Evolutionary conservation across 169 alveolate species (phyloP).

Genomic region (Cryptosporidium sp.): DNA sequence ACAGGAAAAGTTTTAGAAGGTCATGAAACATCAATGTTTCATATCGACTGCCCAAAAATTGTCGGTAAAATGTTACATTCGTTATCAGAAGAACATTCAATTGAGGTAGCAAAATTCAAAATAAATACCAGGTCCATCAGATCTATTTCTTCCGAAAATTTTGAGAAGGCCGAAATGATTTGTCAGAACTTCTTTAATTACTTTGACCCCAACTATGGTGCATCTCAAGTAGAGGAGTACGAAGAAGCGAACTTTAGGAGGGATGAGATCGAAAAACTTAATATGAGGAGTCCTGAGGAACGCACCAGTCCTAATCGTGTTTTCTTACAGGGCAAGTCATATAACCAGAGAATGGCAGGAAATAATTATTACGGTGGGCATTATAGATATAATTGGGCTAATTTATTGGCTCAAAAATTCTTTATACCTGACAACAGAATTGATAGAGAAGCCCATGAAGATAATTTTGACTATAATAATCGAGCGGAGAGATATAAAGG

Average conservation of each 20-base stretch:
- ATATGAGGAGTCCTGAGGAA: not conserved
- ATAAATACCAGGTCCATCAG: not conserved
- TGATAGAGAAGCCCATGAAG: not conserved
- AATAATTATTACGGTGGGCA: not conserved
- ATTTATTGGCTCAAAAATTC: conserved; percentile 15
- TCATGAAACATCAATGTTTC: conserved; percentile 65
- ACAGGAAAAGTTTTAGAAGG: conserved; percentile 52
- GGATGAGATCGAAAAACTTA: not conserved
- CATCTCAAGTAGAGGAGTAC: conserved; percentile 59
- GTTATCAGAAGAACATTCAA: conserved; percentile 35
- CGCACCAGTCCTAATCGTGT: too few species aligned
- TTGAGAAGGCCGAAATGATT: conserved; percentile 54
- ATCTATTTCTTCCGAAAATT: conserved; percentile 46
- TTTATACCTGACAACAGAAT: conserved; percentile 22
- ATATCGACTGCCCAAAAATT: conserved; percentile 52
- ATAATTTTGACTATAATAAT: not conserved
- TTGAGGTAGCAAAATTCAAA: not conserved
- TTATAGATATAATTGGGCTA: conserved; percentile 71
- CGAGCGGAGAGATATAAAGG: not conserved
- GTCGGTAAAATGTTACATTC: conserved; percentile 40
- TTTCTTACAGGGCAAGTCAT: conserved; percentile 22
- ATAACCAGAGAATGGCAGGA: conserved; percentile 48
- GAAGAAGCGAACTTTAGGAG: conserved; percentile 5
- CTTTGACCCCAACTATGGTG: conserved; percentile 62
- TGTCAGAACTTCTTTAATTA: conserved; percentile 57